Conservation (phyloP, 768 basidiomycete genomes). For the Naematelia aurantialba region DNA sequence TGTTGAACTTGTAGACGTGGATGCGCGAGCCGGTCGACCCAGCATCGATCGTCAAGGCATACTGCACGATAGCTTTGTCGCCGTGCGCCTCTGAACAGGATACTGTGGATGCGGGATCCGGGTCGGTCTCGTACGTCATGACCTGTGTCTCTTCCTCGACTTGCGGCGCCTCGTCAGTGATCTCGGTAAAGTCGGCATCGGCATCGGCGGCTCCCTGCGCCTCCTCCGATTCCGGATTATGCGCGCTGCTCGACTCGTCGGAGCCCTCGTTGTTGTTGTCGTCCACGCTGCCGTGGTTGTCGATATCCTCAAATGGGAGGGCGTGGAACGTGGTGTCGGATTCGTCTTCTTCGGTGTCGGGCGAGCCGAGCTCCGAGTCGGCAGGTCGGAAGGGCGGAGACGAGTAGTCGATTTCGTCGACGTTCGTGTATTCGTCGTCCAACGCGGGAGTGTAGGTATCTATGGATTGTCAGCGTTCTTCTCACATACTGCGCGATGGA, state of each 20-base stretch:
- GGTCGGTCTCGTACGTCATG: constrained; percentile 65
- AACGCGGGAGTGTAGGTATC: constrained; percentile 38
- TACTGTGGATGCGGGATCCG: constrained; percentile 67
- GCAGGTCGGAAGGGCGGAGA: constrained; percentile 47
- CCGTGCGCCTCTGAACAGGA: constrained; percentile 64
- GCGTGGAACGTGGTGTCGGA: constrained; percentile 27
- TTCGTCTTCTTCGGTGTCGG: constrained; percentile 19
- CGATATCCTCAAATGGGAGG: constrained; percentile 16
- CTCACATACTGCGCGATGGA: background rate
- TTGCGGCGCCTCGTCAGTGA: constrained; percentile 17
- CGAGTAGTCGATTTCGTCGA: constrained; percentile 37
- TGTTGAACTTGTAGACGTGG: constrained; percentile 97
- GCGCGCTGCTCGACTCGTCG: constrained; percentile 13
- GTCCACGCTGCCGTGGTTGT: background rate
- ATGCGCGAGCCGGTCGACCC: constrained; percentile 96
- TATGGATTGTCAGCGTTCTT: constrained; percentile 10
- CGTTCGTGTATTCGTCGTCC: constrained; percentile 10
- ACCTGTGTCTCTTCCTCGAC: constrained; percentile 15
- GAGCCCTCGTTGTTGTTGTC: constrained; percentile 4
- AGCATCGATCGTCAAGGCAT: constrained; percentile 95
- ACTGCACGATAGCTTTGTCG: constrained; percentile 68
- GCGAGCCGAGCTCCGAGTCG: constrained; percentile 24
- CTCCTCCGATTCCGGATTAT: constrained; percentile 27
- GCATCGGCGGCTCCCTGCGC: constrained; percentile 30
- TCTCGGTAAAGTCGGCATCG: constrained; percentile 39